These are phyloP conservation scores for Solanum hybrid DNA, from an alignment of 305 asterid genomes.

Conservation along the genomic window DNA sequence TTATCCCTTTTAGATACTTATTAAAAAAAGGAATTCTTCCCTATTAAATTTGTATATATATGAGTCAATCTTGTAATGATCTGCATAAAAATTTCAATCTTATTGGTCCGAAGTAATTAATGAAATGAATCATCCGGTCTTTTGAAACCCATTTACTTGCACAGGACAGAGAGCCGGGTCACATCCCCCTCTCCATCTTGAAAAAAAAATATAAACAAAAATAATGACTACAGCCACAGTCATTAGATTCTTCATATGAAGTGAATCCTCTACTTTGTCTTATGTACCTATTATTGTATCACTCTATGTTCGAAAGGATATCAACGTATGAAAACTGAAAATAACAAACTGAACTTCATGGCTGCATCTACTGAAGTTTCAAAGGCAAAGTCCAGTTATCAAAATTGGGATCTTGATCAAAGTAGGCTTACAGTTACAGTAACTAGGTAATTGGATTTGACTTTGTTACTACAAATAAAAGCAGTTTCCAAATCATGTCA, in stretches of 20 bases:
- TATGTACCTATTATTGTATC: neutral
- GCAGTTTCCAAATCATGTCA: conserved; percentile 11
- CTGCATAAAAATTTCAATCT: neutral
- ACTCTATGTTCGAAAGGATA: neutral
- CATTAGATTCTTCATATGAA: neutral
- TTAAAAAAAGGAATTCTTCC: neutral
- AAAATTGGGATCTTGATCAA: neutral
- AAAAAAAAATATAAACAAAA: neutral
- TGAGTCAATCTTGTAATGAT: neutral
- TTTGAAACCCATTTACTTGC: neutral
- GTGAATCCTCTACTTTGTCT: neutral
- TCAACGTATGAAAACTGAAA: neutral
- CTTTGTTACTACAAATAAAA: neutral
- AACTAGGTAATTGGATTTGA: neutral
- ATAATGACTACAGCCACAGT: neutral
- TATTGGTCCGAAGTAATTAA: neutral
- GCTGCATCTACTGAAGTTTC: neutral
- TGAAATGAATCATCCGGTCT: neutral
- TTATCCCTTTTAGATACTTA: neutral
- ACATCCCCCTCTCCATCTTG: neutral
- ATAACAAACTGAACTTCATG: neutral
- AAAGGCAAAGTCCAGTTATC: neutral
- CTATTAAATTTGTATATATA: neutral
- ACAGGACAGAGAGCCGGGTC: neutral
- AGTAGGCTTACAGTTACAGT: neutral